A percentile compares a stretch with the other conserved stretches of the same genome.
Evolutionary conservation across 1,139 yeast genomes (phyloP).

Genomic region (Blastobotrys ciferrii): DNA sequence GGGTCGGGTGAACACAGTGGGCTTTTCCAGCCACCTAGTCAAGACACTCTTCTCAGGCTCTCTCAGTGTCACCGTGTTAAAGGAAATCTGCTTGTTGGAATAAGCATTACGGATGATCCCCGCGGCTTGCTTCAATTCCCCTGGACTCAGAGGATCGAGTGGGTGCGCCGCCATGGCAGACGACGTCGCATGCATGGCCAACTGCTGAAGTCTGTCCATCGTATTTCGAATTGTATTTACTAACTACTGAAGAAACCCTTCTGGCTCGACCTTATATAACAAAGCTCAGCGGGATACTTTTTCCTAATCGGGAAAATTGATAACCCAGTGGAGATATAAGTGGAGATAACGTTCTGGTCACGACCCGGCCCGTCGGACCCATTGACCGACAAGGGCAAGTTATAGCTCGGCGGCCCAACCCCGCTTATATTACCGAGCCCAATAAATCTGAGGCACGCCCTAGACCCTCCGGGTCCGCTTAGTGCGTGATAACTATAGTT

Average conservation of each 20-base stretch:
- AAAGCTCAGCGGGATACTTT: neutral
- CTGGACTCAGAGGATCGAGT: conserved; percentile 14
- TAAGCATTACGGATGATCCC: conserved; percentile 11
- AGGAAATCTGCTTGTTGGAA: conserved; percentile 27
- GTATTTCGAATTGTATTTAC: neutral
- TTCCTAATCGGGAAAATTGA: neutral
- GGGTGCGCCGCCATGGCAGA: conserved; percentile 12
- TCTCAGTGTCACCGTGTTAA: conserved; percentile 67
- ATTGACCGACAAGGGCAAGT: too few species aligned
- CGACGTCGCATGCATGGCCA: conserved; percentile 15
- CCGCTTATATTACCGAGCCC: neutral
- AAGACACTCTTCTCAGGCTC: conserved; percentile 67
- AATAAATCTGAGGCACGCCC: too few species aligned
- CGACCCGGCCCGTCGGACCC: too few species aligned
- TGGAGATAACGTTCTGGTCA: neutral
- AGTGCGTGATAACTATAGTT: too few species aligned
- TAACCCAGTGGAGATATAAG: neutral
- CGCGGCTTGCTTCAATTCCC: conserved; percentile 11
- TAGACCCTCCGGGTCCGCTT: too few species aligned
- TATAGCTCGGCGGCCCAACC: neutral
- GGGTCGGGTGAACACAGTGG: conserved; percentile 44
- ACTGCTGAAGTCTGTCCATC: conserved; percentile 11
- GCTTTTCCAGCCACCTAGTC: conserved; percentile 61
- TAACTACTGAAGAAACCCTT: neutral
- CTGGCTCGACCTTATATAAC: neutral